Evolutionary conservation across 192 early-diverging fungal species (phyloP), one percentile per base, ranked within the genome.

Genomic region (Diversispora eburnea): DNA sequence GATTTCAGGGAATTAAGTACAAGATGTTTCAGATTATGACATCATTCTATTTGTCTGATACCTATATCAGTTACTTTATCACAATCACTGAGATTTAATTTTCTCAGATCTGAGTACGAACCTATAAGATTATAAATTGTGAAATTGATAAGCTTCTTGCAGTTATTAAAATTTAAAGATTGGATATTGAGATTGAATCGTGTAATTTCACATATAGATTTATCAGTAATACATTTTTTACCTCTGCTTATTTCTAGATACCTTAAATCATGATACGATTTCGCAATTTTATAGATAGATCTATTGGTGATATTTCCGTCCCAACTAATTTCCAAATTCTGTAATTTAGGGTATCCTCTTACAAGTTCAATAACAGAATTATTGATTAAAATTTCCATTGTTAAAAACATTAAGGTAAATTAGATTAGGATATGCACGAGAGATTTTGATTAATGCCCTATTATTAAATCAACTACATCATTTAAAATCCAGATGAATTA

Each of bases 31-130:
- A 61, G 20, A 61, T 61, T 20, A 61, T 3, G 59, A 61, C 12
- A 65, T 47, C 46, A 42, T 46, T 1, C 15, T 46, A 65, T 46
- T 65, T 65, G 8, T 65, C 43, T 65, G 63, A 65, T 65, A 4
- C 13, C 63, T 65, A 65, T 65, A 46, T 65, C 41, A 65, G 3
- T 65, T 65, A 65, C 17, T 65, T 19, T 0, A 47, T 42, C 15
- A 65, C 43, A 65, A 3, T 65, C 3, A 3, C 41, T 46, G 4
- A 65, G 63, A 42, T 65, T 46, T 65, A 65, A 65, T n/a, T n/a
- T 65, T 65, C 63, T 65, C 41, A 65, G 63, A 65, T 65, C 17
- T 65, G 15, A 1, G 17, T 5, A 65, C 17, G 15, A 65, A 65
- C 17, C 63, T 65, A n/a, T 17, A 45, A 46, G 8, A 19, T 4